These are phyloP conservation scores for Trebouxia sp. DNA, from an alignment of 139 green algal genomes.

Conservation along the genomic window DNA sequence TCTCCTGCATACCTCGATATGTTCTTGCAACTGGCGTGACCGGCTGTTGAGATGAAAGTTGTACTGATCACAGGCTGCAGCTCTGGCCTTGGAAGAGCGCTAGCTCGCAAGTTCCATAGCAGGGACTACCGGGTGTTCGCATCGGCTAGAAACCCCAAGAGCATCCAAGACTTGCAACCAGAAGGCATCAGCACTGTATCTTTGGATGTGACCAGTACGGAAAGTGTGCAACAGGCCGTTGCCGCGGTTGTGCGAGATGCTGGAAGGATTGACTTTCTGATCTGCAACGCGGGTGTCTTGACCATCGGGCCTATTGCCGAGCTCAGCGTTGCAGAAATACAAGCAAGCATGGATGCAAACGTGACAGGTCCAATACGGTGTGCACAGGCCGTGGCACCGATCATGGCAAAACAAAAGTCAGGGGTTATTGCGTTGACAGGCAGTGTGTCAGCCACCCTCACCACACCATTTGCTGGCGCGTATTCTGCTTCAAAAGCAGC, in stretches of 20 bases:
- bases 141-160: slow-evolving; percentile 36
- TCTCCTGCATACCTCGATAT: no score
- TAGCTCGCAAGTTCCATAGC: slow-evolving; percentile 40
- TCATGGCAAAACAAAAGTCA: slow-evolving; percentile 39
- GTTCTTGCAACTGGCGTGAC: no score
- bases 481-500: slow-evolving; percentile 55
- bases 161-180: slow-evolving; percentile 29
- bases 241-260: slow-evolving; percentile 28
- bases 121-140: slow-evolving; percentile 42
- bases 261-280: slow-evolving; percentile 45
- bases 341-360: slow-evolving; percentile 46
- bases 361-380: slow-evolving; percentile 41
- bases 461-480: slow-evolving; percentile 45
- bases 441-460: slow-evolving; percentile 32
- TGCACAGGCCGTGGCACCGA: slow-evolving; percentile 44
- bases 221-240: slow-evolving; percentile 39
- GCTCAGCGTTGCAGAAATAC: slow-evolving; percentile 44
- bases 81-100: slow-evolving; percentile 52
- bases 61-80: slow-evolving; percentile 56
- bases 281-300: slow-evolving; percentile 51
- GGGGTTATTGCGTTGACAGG: slow-evolving; percentile 55
- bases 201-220: slow-evolving; percentile 48
- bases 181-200: slow-evolving; percentile 37
- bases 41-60: not conserved
- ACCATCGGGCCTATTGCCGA: slow-evolving; percentile 49